Percentiles rank a stretch among this genome's conserved stretches.
Conservation (phyloP, 495 filamentous ascomycete species). For the Lophiotrema nucula region DNA sequence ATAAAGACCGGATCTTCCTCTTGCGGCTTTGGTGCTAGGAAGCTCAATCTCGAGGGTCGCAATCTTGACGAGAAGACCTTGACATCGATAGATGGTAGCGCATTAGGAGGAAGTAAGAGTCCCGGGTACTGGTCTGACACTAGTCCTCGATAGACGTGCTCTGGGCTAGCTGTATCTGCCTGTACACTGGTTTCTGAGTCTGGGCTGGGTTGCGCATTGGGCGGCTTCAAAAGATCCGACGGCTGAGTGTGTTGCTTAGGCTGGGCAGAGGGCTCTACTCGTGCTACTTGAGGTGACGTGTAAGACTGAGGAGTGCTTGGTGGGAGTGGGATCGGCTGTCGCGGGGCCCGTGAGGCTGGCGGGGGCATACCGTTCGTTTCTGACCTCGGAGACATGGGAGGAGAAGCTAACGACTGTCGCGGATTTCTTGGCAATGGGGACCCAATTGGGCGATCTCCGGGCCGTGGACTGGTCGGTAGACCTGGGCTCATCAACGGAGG, state of each 20-base stretch:
- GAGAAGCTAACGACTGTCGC: slow-evolving; percentile 56
- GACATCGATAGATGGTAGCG: slow-evolving; percentile 80
- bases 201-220: slow-evolving; percentile 38
- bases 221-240: slow-evolving; percentile 29
- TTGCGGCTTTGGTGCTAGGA: slow-evolving; percentile 61
- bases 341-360: slow-evolving; percentile 68
- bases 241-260: slow-evolving; percentile 21
- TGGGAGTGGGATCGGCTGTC: slow-evolving; percentile 64
- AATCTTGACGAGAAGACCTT: slow-evolving; percentile 90
- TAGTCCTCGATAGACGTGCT: slow-evolving; percentile 63
- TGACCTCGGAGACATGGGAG: slow-evolving; percentile 64
- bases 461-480: slow-evolving; percentile 83
- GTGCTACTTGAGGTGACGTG: slow-evolving; percentile 46
- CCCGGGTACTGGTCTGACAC: slow-evolving; percentile 81
- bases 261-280: slow-evolving; percentile 28
- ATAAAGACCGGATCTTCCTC: slow-evolving; percentile 95
- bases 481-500: slow-evolving; percentile 77
- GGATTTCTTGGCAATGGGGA: slow-evolving; percentile 70
- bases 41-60: slow-evolving; percentile 82
- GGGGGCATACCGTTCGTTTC: slow-evolving; percentile 57
- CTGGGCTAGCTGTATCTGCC: slow-evolving; percentile 37
- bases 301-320: slow-evolving; percentile 60
- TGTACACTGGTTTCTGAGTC: slow-evolving; percentile 40
- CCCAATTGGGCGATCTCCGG: slow-evolving; percentile 68
- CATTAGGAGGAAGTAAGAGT: slow-evolving; percentile 81